These are phyloP conservation scores for Glebionis coronaria DNA, from an alignment of 129 eudicot species.

Conservation along the genomic window DNA sequence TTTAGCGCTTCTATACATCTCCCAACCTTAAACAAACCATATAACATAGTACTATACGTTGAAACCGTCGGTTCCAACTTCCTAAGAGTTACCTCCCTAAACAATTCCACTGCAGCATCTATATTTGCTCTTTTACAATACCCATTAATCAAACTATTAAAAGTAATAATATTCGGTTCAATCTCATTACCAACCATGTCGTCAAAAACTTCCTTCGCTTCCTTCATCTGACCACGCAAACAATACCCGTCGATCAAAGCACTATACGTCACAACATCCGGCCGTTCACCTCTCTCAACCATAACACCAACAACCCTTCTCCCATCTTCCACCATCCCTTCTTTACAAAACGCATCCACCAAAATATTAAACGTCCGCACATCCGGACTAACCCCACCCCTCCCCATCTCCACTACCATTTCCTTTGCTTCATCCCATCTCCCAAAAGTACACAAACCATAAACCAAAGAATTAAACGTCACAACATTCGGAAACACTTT, in stretches of 20 bases:
- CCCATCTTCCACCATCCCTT: slow-evolving; percentile 40
- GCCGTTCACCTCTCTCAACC: slow-evolving; percentile 27
- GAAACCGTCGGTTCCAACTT: slow-evolving; percentile 29
- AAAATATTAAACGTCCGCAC: slow-evolving; percentile 26
- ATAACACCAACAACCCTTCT: slow-evolving; percentile 9
- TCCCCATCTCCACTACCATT: slow-evolving; percentile 29
- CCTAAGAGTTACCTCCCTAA: slow-evolving; percentile 22
- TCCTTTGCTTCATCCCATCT: slow-evolving; percentile 29
- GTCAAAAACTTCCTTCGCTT: slow-evolving; percentile 31
- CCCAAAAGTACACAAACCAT: slow-evolving; percentile 31
- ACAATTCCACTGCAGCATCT: slow-evolving; percentile 25
- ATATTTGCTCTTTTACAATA: slow-evolving; percentile 27
- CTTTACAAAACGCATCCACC: slow-evolving; percentile 38
- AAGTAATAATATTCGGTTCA: slow-evolving; percentile 24
- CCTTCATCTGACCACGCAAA: slow-evolving; percentile 34
- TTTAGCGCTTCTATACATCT: slow-evolving; percentile 25
- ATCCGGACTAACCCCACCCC: slow-evolving; percentile 15
- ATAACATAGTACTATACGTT: slow-evolving; percentile 28
- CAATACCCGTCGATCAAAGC: slow-evolving; percentile 45
- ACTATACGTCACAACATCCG: slow-evolving; percentile 32
- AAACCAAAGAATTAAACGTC: slow-evolving; percentile 36
- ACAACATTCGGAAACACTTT: slow-evolving; percentile 28
- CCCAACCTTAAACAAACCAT: slow-evolving; percentile 30
- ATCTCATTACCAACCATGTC: slow-evolving; percentile 21
- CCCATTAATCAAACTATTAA: slow-evolving; percentile 34